Conservation (phyloP, 2,329 filamentous ascomycete genomes). For the Rutstroemia sp. region DNA sequence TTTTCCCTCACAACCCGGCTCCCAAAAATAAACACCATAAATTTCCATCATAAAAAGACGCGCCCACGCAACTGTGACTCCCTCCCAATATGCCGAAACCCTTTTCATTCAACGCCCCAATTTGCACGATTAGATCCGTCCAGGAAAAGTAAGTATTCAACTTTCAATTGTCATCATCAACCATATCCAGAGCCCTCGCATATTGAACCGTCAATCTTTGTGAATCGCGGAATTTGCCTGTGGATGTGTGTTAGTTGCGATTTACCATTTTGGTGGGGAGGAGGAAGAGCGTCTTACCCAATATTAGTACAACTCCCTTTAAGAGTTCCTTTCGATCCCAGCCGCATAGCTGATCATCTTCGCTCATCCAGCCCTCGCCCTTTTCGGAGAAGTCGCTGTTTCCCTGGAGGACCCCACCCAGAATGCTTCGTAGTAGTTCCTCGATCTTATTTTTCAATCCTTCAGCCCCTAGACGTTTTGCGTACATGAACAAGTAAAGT, state of each 20-base stretch:
- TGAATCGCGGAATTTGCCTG: slow-evolving; percentile 90
- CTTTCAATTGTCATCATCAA: slow-evolving; percentile 21
- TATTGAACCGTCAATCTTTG: slow-evolving; percentile 95
- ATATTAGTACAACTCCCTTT: slow-evolving; percentile 84
- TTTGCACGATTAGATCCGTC: too few species aligned
- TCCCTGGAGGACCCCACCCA: slow-evolving; percentile 64
- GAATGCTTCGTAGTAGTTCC: slow-evolving; percentile 74
- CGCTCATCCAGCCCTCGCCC: slow-evolving; percentile 55
- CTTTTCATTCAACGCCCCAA: too few species aligned
- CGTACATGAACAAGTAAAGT: slow-evolving; percentile 96
- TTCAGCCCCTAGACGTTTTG: slow-evolving; percentile 88
- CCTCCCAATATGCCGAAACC: too few species aligned
- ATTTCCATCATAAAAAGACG: too few species aligned
- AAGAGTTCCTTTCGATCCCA: slow-evolving; percentile 85
- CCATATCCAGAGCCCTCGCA: slow-evolving; percentile 68
- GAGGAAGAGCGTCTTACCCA: slow-evolving; percentile 55
- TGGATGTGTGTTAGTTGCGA: slow-evolving; percentile 12
- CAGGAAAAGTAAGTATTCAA: too few species aligned
- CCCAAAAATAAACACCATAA: too few species aligned
- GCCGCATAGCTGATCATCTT: slow-evolving; percentile 71
- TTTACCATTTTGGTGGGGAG: not conserved
- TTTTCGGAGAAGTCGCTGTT: slow-evolving; percentile 38
- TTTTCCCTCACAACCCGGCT: too few species aligned
- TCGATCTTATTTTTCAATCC: slow-evolving; percentile 83
- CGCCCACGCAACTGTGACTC: too few species aligned